phyloP scores from a whole-genome alignment of 1,139 yeast genomes.

The Lodderomyces elongisporus region DNA sequence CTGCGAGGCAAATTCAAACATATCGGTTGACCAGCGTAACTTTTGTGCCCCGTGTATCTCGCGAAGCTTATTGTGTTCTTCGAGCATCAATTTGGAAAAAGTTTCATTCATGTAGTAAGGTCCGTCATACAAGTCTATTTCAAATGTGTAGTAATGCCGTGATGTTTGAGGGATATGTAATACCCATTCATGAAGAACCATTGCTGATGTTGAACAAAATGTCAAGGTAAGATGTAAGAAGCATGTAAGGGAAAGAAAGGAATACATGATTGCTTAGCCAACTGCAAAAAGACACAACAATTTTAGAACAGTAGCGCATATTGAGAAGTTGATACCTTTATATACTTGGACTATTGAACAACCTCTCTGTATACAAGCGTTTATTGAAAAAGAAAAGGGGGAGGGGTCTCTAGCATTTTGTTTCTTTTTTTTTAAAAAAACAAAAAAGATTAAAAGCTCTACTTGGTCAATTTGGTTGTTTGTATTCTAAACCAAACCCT shows the following conservation, averaged over 20 bases:
- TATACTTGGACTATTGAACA: too few relatives aligned
- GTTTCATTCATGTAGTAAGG: slow-evolving; percentile 15
- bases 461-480: too few relatives aligned
- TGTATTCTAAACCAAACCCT: too few relatives aligned
- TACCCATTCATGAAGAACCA: slow-evolving; percentile 3
- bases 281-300: too few relatives aligned
- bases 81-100: slow-evolving; percentile 29
- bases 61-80: slow-evolving; percentile 65
- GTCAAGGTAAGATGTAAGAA: not conserved
- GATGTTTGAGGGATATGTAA: slow-evolving; percentile 2
- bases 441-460: too few relatives aligned
- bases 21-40: slow-evolving; percentile 60
- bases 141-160: slow-evolving; percentile 3
- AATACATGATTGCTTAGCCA: too few relatives aligned
- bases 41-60: slow-evolving; percentile 57
- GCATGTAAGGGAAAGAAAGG: too few relatives aligned
- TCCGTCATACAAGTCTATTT: slow-evolving; percentile 12
- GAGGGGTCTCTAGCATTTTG: too few relatives aligned
- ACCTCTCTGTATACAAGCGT: not conserved
- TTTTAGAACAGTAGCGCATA: too few relatives aligned
- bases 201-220: not conserved
- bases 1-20: slow-evolving; percentile 63
- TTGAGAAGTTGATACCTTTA: too few relatives aligned
- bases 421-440: too few relatives aligned
- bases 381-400: not conserved